Evolutionary conservation across 2,329 filamentous ascomycete species (phyloP), one percentile per base, ranked within the genome.

Genomic region (Tetracladium maxilliforme): DNA sequence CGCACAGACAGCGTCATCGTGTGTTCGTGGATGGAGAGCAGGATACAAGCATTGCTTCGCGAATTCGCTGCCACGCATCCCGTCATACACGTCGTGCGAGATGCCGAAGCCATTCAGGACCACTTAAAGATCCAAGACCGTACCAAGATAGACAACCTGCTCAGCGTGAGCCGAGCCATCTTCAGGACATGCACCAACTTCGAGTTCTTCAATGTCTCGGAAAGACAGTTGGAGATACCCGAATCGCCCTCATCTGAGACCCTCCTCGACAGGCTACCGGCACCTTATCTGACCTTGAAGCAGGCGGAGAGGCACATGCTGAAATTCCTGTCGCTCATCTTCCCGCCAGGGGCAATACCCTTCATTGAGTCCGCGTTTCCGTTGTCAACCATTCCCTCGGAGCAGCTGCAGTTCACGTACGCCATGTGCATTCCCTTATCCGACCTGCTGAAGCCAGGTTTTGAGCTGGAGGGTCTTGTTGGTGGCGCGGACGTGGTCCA

Each of bases 201-300:
- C 33, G 78, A 84, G 40, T 86, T 82, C 44, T 82, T 72, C 53
- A 83, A 83, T 36, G 54, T 79, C 10, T 73, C 73, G 3, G 75
- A n/a, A n/a, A n/a, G n/a, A n/a, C n/a, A n/a, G n/a, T n/a, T n/a
- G n/a, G n/a, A n/a, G n/a, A n/a, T n/a, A n/a, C n/a, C n/a, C n/a
- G n/a, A n/a, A n/a, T n/a, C n/a, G 24, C 58, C 65, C 2, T 49
- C 54, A 11, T 56, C 59, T 4, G 51, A 61, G 6, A 59, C 70
- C n/a, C 61, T 63, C 0, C 64, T 68, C 12, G n/a, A n/a, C n/a
- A n/a, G n/a, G n/a, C n/a, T n/a, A n/a, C n/a, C n/a, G n/a, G n/a
- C n/a, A n/a, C n/a, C n/a, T n/a, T n/a, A n/a, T n/a, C n/a, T n/a
- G n/a, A n/a, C n/a, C n/a, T n/a, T n/a, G n/a, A n/a, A n/a, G n/a